Conservation (phyloP, 495 filamentous ascomycete species). For the Penicillium paxilli region DNA sequence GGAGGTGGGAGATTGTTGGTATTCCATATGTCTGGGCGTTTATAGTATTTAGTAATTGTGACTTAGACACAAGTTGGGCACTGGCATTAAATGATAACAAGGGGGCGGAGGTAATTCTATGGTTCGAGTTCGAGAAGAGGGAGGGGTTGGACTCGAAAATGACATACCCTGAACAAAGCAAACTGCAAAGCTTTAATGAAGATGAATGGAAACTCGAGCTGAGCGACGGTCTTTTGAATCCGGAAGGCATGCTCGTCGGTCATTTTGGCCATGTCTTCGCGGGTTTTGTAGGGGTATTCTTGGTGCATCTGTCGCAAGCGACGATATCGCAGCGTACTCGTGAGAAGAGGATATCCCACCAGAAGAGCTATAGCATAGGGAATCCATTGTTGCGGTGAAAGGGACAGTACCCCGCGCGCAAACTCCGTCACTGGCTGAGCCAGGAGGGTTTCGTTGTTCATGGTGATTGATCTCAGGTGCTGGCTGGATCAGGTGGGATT, state of each 20-base stretch:
- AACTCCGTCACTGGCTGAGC: constrained; percentile 2
- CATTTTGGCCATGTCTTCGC: constrained; percentile 59
- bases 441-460: constrained; percentile 12
- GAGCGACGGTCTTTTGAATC: constrained; percentile 49
- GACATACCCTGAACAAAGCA: constrained; percentile 59
- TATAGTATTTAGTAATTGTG: no score
- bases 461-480: no score
- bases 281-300: constrained; percentile 52
- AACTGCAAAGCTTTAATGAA: constrained; percentile 60
- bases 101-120: background rate
- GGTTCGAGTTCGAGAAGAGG: no score
- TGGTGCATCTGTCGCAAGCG: constrained; percentile 44
- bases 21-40: constrained; percentile 67
- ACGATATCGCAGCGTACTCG: constrained; percentile 48
- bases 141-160: no score
- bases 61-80: no score
- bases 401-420: constrained; percentile 6
- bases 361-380: constrained; percentile 25
- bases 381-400: constrained; percentile 19
- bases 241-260: constrained; percentile 59
- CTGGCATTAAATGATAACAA: no score
- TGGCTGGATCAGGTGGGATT: no score
- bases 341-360: constrained; percentile 31
- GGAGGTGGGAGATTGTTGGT: constrained; percentile 57
- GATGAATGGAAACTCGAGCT: constrained; percentile 60